phyloP scores from a whole-genome alignment of 345 rosid genomes.

The Microthlaspi erraticum region DNA sequence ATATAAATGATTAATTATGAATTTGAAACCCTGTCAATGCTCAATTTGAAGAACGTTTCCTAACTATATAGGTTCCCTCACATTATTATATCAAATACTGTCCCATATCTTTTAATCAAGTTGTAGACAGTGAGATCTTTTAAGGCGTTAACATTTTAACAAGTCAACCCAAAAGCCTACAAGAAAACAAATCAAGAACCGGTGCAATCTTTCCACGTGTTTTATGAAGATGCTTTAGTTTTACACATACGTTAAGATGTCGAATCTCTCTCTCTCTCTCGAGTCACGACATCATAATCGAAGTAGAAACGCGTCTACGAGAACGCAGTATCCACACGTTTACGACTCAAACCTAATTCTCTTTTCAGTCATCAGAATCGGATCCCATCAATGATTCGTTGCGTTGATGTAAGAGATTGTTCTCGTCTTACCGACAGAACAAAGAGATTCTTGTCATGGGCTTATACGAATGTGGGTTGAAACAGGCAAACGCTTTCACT shows the following conservation, averaged over 20 bases:
- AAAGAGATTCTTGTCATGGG: too few relatives aligned
- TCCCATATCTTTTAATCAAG: slow-evolving; percentile 4
- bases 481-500: too few relatives aligned
- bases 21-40: neutral
- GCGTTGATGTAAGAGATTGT: slow-evolving; percentile 3
- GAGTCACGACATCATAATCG: neutral
- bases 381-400: slow-evolving; percentile 11
- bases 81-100: neutral
- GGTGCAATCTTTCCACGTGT: slow-evolving; percentile 25
- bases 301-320: slow-evolving; percentile 28
- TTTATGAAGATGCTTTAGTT: slow-evolving; percentile 21
- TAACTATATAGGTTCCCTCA: neutral
- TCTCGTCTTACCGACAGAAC: slow-evolving; percentile 13
- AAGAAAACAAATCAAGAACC: neutral
- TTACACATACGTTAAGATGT: slow-evolving; percentile 22
- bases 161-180: slow-evolving; percentile 6
- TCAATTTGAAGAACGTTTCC: slow-evolving; percentile 17
- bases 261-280: slow-evolving; percentile 22
- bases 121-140: slow-evolving; percentile 9
- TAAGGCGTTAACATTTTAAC: slow-evolving; percentile 14
- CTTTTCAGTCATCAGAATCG: slow-evolving; percentile 27
- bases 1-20: neutral
- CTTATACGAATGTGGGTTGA: too few relatives aligned
- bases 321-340: slow-evolving; percentile 18
- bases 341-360: slow-evolving; percentile 9